These are phyloP conservation scores for Boletus tomentosulus DNA, from an alignment of 768 basidiomycete species.

Conservation along the genomic window DNA sequence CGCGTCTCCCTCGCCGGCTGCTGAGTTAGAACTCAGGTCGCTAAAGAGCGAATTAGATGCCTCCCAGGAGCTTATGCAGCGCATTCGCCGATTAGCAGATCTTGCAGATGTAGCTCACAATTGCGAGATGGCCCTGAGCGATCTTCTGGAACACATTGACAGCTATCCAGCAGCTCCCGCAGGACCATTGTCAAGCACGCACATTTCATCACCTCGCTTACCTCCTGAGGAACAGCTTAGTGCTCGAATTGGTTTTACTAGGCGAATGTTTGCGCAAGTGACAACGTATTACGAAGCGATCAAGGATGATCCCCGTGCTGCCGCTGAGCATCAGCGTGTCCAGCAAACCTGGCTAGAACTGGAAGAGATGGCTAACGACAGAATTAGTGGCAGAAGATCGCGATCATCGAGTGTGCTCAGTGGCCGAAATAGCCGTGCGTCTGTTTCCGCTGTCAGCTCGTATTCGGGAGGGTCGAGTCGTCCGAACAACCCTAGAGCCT, in stretches of 20 bases:
- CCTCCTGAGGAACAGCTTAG: constrained; percentile 66
- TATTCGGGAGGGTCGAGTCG: constrained; percentile 18
- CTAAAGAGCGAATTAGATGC: constrained; percentile 55
- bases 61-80: constrained; percentile 45
- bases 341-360: constrained; percentile 79
- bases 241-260: constrained; percentile 63
- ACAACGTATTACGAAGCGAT: constrained; percentile 39
- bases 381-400: constrained; percentile 55
- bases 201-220: constrained; percentile 36
- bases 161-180: constrained; percentile 66
- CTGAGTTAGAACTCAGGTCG: constrained; percentile 59
- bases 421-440: constrained; percentile 53
- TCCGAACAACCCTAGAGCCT: constrained; percentile 5
- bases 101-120: constrained; percentile 44
- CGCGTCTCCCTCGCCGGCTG: constrained; percentile 35
- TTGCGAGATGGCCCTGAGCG: constrained; percentile 78
- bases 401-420: constrained; percentile 63
- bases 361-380: constrained; percentile 75
- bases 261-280: constrained; percentile 46
- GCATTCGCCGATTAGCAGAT: constrained; percentile 51
- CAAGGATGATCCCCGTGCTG: constrained; percentile 56
- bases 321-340: constrained; percentile 59
- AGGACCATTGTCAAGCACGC: constrained; percentile 48
- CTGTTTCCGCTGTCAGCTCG: constrained; percentile 39
- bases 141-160: constrained; percentile 82